Base-by-base conservation (phyloP, 2,329 filamentous ascomycete genomes). In the Colletotrichum salicis region DNA sequence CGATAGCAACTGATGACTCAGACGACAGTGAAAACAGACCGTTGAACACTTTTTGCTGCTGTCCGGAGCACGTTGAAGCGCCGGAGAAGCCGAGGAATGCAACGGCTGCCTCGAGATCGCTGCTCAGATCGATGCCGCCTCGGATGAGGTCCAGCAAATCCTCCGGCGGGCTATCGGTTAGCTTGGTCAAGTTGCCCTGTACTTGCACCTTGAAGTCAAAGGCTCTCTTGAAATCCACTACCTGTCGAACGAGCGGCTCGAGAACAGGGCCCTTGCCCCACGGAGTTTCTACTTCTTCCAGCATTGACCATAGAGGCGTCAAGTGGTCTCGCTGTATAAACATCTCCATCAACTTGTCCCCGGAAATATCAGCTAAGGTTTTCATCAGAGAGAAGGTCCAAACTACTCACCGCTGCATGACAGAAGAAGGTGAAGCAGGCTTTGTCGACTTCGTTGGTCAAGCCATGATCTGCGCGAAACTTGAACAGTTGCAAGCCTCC, bases 401-500 rank as follows among this genome's bases (percentile, higher is more conserved):
- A 3, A 1, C 12, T 19, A 52, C 60, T 67, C 41, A 67, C 68
- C 24, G 68, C 68, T 33, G 68, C 64, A 22, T 71, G 68, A 13
- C 67, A 65, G 33, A 63, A 71, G 5, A 71, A 66, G 56, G 60
- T 64, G 27, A 73, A 67, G 11, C 45, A 33, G 12, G 52, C 61
- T 27, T 54, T 65, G 48, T 73, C 71, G 5, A 73, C 57, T 13
- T 61, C 58, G 13, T 70, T 71, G 1, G 63, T 48, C n/a, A 73
- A 29, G 3, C 61, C 57, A 8, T 71, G 52, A 33, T 67, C 58
- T 10, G 63, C 71, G 10, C 71, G 71, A 15, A 59, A 71, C 24
- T 55, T 70, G 12, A 73, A 62, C 1, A 73, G 27, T 11, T 70
- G 57, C 58, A 73, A 45, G n/a, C 67, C 71, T 5, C 71, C 67